Base-by-base conservation (phyloP, 1,139 yeast genomes). In the Candida sp. region DNA sequence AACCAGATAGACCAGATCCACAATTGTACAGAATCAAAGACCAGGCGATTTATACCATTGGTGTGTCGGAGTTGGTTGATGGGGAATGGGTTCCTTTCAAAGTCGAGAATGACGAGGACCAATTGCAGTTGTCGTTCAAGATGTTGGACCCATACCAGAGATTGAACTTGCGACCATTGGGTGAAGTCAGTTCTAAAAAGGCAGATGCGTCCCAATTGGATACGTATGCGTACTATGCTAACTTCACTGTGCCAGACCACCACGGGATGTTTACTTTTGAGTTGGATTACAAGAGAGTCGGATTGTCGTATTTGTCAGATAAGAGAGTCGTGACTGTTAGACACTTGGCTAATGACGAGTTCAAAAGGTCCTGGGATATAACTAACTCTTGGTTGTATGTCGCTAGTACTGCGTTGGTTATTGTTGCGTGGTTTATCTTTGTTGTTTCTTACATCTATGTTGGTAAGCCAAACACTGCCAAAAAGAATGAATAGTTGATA, bases 101-200 rank as follows among this genome's bases (percentile, higher is more conserved):
- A 42, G 69, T 71, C 38, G 59, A 66, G 32, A 67, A 80, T 7
- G 71, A 73, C 6, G 81, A 79, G 44, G 75, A 76, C 52, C 87
- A 85, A 54, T 71, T 92, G 48, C 99, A 96, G 72, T 74, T 96
- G 54, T 92, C 92, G 58, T 85, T 93, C 68, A 85, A 83, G 62
- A 88, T 96, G 96, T 83, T 96, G 59, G 98, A 94, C 68, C 99
- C 99, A 46, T 94, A 93, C 75, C 92, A 92, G 67, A 85, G 99
- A 64, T 67, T 93, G 51, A 85, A 80, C 58, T 70, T 88, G 65
- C 57, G 66, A 37, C 74, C 80, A 23, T 67, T 72, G 49, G 81
- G 81, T n/a, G 70, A 73, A 11, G 72, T 62, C 44, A 69, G 72
- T 49, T 68, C 71, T 25, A 66, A 76, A 1, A 77, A 79, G 31